A percentile compares a stretch with the other conserved stretches of the same genome.
These are phyloP conservation scores for Colletotrichum graminicola DNA, from an alignment of 2,329 filamentous ascomycete genomes.

Conservation along the genomic window DNA sequence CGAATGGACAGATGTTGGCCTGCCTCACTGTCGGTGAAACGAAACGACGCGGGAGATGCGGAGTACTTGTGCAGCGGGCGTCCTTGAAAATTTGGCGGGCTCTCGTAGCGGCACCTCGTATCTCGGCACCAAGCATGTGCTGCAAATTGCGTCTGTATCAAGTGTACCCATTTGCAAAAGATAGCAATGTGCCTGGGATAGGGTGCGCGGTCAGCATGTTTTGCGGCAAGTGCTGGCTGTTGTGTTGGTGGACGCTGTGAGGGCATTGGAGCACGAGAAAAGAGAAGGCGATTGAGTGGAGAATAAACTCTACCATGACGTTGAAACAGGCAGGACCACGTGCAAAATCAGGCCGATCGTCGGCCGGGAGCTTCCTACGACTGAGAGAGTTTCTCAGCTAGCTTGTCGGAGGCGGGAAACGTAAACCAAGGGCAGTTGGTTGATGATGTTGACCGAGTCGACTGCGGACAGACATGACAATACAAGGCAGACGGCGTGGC, in stretches of 20 bases:
- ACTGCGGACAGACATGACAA: not conserved
- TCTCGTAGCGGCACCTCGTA: conserved; percentile 19
- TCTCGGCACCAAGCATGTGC: not conserved
- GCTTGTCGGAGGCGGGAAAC: not conserved
- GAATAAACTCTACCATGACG: conserved; percentile 2
- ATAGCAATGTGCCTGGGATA: not conserved
- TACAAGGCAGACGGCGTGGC: not conserved
- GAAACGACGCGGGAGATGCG: conserved; percentile 33
- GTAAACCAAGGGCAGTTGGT: not conserved
- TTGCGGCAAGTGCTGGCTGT: not conserved
- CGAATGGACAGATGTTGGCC: conserved; percentile 26
- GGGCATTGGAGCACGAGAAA: not conserved
- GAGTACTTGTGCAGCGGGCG: conserved; percentile 34
- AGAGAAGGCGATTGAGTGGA: not conserved
- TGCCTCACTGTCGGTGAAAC: conserved; percentile 34
- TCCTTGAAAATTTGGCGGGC: conserved; percentile 23
- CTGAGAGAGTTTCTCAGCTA: not conserved
- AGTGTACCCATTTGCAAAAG: conserved; percentile 6
- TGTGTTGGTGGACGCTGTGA: not conserved
- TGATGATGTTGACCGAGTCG: not conserved
- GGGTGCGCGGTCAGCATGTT: not conserved
- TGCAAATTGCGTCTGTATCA: conserved; percentile 8
- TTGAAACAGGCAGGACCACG: not conserved
- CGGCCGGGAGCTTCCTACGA: not conserved
- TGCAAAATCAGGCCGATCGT: not conserved